phyloP scores from a whole-genome alignment of 2,329 filamentous ascomycete species.

The Ceratocystis alfenasii region DNA sequence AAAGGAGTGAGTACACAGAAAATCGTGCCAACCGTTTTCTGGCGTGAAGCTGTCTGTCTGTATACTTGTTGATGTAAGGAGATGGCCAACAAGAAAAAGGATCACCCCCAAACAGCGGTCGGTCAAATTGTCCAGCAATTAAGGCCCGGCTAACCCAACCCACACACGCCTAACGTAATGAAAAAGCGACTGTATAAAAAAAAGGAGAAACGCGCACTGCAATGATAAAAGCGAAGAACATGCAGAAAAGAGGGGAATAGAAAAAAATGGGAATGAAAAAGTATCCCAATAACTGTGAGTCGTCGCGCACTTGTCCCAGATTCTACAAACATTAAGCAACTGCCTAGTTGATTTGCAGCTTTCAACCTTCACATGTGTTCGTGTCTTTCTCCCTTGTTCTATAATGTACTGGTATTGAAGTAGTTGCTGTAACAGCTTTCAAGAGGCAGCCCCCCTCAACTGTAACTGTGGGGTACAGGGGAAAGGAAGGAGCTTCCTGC shows the following conservation, averaged over 20 bases:
- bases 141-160: constrained; percentile 1
- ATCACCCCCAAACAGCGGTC: background rate
- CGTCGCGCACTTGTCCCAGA: background rate
- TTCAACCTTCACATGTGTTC: background rate
- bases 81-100: background rate
- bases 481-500: background rate
- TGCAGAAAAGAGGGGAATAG: background rate
- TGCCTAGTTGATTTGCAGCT: background rate
- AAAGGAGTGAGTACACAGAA: background rate
- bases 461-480: constrained; percentile 1
- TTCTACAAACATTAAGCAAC: background rate
- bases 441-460: background rate
- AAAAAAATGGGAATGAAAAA: background rate
- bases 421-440: background rate
- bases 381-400: background rate
- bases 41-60: no score
- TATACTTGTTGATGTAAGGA: background rate
- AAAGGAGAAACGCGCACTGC: background rate
- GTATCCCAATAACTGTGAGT: background rate
- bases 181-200: background rate
- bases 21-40: background rate
- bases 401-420: background rate
- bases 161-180: background rate
- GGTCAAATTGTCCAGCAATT: background rate
- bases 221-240: background rate